Evolutionary conservation across 768 basidiomycete genomes (phyloP).

Genomic region (Cystofilobasidium ferigula): DNA sequence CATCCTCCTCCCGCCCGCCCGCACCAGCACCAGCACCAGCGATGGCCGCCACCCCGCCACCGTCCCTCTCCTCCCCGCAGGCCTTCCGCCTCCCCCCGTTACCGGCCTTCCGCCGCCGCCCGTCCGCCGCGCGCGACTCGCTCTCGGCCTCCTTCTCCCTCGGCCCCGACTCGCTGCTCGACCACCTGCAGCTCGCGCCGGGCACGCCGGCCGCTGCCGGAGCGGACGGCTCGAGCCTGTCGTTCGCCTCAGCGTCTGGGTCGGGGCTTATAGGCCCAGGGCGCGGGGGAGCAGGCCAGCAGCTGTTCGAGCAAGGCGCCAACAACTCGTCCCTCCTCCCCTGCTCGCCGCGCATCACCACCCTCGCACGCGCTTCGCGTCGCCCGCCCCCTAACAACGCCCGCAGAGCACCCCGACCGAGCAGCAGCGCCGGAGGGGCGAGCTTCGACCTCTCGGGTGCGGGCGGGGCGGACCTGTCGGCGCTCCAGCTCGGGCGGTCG

Average conservation of each 20-base stretch:
- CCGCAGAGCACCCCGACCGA: not conserved
- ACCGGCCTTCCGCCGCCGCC: constrained; percentile 1
- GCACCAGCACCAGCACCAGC: no score
- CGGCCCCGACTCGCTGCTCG: constrained; percentile 23
- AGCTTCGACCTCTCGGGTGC: not conserved
- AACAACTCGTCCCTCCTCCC: constrained; percentile 27
- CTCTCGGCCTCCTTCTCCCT: constrained; percentile 21
- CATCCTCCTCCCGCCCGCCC: no score
- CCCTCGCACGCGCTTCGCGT: no score
- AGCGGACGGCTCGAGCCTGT: no score
- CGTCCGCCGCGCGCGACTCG: not conserved
- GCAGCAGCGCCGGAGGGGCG: not conserved
- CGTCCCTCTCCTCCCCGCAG: not conserved
- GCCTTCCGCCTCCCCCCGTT: constrained; percentile 16
- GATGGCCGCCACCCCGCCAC: constrained; percentile 19
- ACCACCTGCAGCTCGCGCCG: constrained; percentile 8
- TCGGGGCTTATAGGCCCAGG: no score
- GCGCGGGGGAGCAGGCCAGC: no score
- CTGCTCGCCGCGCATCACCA: constrained; percentile 15
- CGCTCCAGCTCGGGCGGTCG: not conserved
- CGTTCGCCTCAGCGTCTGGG: no score
- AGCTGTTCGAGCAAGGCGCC: constrained; percentile 11
- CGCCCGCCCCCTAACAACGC: no score
- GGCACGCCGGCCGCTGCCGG: constrained; percentile 13
- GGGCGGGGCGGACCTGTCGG: not conserved